Evolutionary conservation across 83 land plant genomes (phyloP).

Genomic region (Thuja plicata): DNA sequence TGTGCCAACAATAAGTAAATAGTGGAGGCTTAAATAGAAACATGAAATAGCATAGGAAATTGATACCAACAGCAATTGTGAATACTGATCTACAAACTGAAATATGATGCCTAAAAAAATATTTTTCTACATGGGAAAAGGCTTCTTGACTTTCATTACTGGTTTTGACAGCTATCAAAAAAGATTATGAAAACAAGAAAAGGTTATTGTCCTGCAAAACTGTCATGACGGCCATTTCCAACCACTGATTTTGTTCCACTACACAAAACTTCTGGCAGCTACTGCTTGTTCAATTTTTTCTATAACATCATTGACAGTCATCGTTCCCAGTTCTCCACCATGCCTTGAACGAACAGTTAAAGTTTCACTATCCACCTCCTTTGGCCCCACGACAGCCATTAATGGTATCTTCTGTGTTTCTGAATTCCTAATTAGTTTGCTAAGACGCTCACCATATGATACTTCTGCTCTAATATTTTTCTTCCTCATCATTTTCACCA

Average conservation of each 20-base stretch:
- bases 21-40: not conserved
- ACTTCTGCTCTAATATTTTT: constrained; percentile 81
- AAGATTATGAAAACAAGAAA: not conserved
- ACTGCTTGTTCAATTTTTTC: constrained; percentile 39
- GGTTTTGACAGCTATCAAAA: not conserved
- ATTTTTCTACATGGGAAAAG: not conserved
- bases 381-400: constrained; percentile 98
- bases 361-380: constrained; percentile 79
- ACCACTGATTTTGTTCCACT: not conserved
- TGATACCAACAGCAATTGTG: not conserved
- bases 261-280: constrained; percentile 48
- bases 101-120: not conserved
- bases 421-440: constrained; percentile 88
- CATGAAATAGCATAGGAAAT: not conserved
- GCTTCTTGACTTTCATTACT: not conserved
- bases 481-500: constrained; percentile 55
- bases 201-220: not conserved
- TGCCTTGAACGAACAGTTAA: constrained; percentile 91
- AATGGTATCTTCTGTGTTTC: constrained; percentile 92
- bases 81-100: not conserved
- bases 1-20: not conserved
- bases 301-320: constrained; percentile 58
- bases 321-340: constrained; percentile 83
- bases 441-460: constrained; percentile 85
- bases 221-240: not conserved